These are phyloP conservation scores for Alternaria angustiovoidea DNA, from an alignment of 2,329 filamentous ascomycete species.

Conservation along the genomic window DNA sequence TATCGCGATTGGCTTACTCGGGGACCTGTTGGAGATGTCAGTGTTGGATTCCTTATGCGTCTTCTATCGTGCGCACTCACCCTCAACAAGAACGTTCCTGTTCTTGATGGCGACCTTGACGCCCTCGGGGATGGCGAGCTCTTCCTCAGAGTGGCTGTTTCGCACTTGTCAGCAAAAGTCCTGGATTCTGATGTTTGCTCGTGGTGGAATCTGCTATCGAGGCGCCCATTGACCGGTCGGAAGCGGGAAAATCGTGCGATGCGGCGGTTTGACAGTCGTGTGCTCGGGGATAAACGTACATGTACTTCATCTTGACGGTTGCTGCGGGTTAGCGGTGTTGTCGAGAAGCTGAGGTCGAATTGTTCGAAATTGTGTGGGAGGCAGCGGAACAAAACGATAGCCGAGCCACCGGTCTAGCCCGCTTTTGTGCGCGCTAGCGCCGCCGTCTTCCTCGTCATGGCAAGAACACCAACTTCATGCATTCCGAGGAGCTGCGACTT, in stretches of 20 bases:
- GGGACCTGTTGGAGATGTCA: slow-evolving; percentile 37
- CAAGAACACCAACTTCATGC: not conserved
- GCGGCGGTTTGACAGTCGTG: slow-evolving; percentile 21
- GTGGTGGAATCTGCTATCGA: slow-evolving; percentile 18
- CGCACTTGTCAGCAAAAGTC: slow-evolving; percentile 42
- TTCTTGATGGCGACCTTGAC: slow-evolving; percentile 99
- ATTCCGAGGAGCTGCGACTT: not conserved
- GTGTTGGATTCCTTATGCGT: slow-evolving; percentile 18
- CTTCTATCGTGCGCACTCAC: slow-evolving; percentile 66
- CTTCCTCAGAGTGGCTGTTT: slow-evolving; percentile 84
- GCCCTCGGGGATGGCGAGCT: slow-evolving; percentile 92
- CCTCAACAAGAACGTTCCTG: slow-evolving; percentile 94
- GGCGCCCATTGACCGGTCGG: slow-evolving; percentile 23
- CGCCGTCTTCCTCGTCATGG: slow-evolving; percentile 11
- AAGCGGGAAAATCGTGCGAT: slow-evolving; percentile 19
- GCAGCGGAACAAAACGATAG: slow-evolving; percentile 25
- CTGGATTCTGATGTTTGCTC: slow-evolving; percentile 24
- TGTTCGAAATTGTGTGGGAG: slow-evolving; percentile 17
- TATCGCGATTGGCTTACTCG: slow-evolving; percentile 37
- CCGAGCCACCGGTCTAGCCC: slow-evolving; percentile 22
- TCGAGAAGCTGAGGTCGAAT: slow-evolving; percentile 31
- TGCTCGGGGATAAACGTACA: slow-evolving; percentile 55
- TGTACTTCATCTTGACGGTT: slow-evolving; percentile 93
- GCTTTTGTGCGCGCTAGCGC: slow-evolving; percentile 14
- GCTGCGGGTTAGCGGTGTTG: slow-evolving; percentile 47